A percentile compares a stretch with the other conserved stretches of the same genome.
phyloP scores from a whole-genome alignment of 306 rosid genomes.

The Pueraria montana region DNA sequence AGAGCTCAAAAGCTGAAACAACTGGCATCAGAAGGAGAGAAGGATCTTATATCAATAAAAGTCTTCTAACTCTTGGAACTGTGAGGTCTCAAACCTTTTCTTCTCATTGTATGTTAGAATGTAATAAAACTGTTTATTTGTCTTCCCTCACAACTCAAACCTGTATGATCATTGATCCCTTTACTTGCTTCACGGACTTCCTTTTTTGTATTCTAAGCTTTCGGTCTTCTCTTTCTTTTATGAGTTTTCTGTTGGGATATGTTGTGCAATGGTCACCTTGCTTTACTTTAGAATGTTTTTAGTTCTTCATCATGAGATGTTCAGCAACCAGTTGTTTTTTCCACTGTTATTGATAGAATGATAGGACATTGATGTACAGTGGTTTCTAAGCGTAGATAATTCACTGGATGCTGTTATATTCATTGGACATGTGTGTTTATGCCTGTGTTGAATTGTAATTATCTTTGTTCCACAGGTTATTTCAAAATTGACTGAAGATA shows the following conservation, averaged over 20 bases:
- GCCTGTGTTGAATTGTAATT: slow-evolving; percentile 39
- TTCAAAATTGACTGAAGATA: slow-evolving; percentile 92
- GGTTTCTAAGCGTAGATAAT: slow-evolving; percentile 24
- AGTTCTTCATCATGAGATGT: slow-evolving; percentile 20
- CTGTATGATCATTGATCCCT: not conserved
- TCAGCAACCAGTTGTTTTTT: slow-evolving; percentile 28
- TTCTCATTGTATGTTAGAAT: slow-evolving; percentile 31
- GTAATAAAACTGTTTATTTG: slow-evolving; percentile 22
- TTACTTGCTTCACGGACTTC: not conserved
- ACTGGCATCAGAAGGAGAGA: slow-evolving; percentile 97
- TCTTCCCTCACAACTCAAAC: slow-evolving; percentile 19
- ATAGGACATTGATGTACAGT: slow-evolving; percentile 1
- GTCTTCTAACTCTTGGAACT: slow-evolving; percentile 98
- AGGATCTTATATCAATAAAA: slow-evolving; percentile 97
- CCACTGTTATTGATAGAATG: slow-evolving; percentile 34
- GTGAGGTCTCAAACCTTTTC: slow-evolving; percentile 76
- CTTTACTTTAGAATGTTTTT: slow-evolving; percentile 33
- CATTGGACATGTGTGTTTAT: slow-evolving; percentile 18
- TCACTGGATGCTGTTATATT: slow-evolving; percentile 26
- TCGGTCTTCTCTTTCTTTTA: slow-evolving; percentile 24
- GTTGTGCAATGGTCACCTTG: slow-evolving; percentile 1
- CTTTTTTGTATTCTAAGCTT: not conserved
- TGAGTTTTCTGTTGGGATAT: slow-evolving; percentile 36
- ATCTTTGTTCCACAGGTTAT: slow-evolving; percentile 76
- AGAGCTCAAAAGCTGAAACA: slow-evolving; percentile 99